Conservation (phyloP, 176 grass and related monocot species). For the Guadua angustifolia region DNA sequence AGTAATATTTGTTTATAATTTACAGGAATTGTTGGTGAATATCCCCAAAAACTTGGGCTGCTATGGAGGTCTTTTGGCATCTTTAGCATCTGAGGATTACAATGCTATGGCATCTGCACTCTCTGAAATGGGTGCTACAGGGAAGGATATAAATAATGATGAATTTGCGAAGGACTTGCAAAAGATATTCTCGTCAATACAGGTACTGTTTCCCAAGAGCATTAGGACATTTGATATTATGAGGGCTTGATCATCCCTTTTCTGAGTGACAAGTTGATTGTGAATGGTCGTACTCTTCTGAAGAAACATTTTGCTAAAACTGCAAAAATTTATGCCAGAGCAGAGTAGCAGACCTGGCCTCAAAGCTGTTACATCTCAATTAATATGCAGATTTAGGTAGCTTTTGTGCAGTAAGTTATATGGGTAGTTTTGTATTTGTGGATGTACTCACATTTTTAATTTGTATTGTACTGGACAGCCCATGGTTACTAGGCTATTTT, state of each 20-base stretch:
- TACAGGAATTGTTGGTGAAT: constrained; percentile 94
- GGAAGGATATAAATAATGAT: constrained; percentile 73
- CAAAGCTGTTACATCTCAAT: constrained; percentile 12
- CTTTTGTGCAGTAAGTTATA: constrained; percentile 24
- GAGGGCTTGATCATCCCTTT: constrained; percentile 6
- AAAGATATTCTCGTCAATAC: constrained; percentile 93
- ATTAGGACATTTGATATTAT: constrained; percentile 18
- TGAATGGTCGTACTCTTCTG: constrained; percentile 7
- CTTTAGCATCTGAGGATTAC: constrained; percentile 88
- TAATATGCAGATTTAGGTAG: background rate
- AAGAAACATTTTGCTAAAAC: background rate
- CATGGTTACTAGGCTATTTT: constrained; percentile 5
- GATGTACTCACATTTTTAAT: background rate
- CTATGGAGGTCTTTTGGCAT: constrained; percentile 95
- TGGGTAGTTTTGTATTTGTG: constrained; percentile 11
- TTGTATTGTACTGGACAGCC: constrained; percentile 9
- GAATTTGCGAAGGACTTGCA: constrained; percentile 85
- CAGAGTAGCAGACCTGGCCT: background rate
- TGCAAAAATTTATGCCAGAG: background rate
- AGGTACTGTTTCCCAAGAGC: constrained; percentile 55
- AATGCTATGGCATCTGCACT: constrained; percentile 80
- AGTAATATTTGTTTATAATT: constrained; percentile 29
- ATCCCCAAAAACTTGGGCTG: constrained; percentile 88
- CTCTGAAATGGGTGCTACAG: constrained; percentile 92
- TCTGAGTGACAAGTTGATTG: background rate